Evolutionary conservation across 495 filamentous ascomycete genomes (phyloP), one percentile per base, ranked within the genome.

Genomic region (Ramalina intermedia): DNA sequence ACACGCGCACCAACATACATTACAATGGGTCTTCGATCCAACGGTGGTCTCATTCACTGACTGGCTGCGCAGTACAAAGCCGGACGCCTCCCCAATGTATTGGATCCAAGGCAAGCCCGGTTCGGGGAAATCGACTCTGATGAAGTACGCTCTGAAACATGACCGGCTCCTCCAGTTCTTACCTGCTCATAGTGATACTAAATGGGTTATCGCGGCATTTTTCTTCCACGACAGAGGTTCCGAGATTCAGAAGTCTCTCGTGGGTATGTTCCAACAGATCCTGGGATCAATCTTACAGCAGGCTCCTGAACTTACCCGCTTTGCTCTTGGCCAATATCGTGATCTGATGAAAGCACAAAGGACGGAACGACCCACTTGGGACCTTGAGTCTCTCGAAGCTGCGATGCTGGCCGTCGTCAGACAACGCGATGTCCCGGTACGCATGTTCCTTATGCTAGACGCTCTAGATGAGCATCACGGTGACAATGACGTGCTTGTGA

Each of bases 41-140:
- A 0, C 6, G 6, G 12, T 21, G 11, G 47, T 20, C 33, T 49
- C 29, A 33, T 60, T 44, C 41, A 44, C 52, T 4, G 29, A 45
- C 11, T 71, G 67, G 67, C 60, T 71, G 0, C 8, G 16, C 11
- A 37, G 52, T 41, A 36, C 43, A 2, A 59, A 55, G 8, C n/a
- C 41, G 0, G n/a, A 4, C 11, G 20, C 0, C 2, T 45, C 43
- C 21, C 58, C 55, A 0, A 54, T 67, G 4, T 70, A 63, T 45
- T 61, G 66, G 49, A 59, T 72, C 5, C 56, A 55, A 1, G 67
- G 68, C 11, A 70, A 71, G 14, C 17, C 41, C 13, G 41, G 41
- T n/a, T 44, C 41, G 11, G 41, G 41, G 7, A 44, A 44, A 12
- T 72, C 69, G 7, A 72, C 68, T 1, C 43, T 74, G 12, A 71